Evolutionary conservation across 2,329 filamentous ascomycete genomes (phyloP), one percentile per base, ranked within the genome.

Genomic region (Alternaria sp.): DNA sequence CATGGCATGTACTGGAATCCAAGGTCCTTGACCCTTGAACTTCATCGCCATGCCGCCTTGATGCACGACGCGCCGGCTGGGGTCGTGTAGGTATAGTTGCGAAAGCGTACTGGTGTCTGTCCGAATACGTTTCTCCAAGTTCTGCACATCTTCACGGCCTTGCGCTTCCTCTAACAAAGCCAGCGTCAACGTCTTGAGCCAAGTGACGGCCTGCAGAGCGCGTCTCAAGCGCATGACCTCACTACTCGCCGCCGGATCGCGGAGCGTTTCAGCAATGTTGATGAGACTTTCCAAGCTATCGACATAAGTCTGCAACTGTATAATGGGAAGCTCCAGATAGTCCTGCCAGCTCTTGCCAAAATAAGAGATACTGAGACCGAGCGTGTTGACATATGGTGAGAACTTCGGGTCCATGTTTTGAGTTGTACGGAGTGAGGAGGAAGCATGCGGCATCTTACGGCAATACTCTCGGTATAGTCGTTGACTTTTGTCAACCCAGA

Each of bases 321-420:
- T 27, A 11, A 69, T 30, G 0, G 75, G 75, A 44, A 75, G 49
- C 20, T 44, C 59, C 4, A 76, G 43, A 52, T 71, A 74, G 18
- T 76, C 70, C 56, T 73, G 66, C 72, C 73, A 75, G n/a, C 59
- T 62, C 54, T 67, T 75, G 5, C 67, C 69, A 57, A 65, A 68
- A 50, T 67, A 73, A 6, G 63, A 59, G 10, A 68, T 59, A 36
- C 67, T 72, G 18, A 77, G 56, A 40, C 70, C 72, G 9, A 76
- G 58, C 1, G 70, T 71, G 16, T 66, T 68, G 38, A 76, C 57
- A 36, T 72, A 75, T 1, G 68, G 65, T 1, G 57, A 36, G 49
- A 77, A 77, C 9, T 67, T 73, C 2, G 57, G 22, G 44, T 75
- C 72, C 27, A 44, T 54, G 3, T 18, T 66, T 27, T 68, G 64